Percentiles rank a stretch among this genome's conserved stretches.
Evolutionary conservation across 768 basidiomycete species (phyloP).

Genomic region (Filobasidium floriforme): DNA sequence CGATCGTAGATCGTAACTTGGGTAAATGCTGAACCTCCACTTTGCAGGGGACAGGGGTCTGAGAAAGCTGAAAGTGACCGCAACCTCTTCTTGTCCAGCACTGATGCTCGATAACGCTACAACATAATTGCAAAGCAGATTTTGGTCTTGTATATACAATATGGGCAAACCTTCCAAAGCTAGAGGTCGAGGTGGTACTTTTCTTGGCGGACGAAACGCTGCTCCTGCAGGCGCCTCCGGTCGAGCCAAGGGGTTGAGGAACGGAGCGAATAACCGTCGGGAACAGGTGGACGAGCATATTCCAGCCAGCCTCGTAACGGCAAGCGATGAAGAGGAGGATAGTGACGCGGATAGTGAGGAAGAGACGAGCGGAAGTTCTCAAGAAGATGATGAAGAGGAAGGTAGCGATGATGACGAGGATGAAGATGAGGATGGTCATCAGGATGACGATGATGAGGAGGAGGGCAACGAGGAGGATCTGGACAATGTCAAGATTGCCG

Average conservation of each 20-base stretch:
- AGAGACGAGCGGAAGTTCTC: not conserved
- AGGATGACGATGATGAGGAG: conserved; percentile 39
- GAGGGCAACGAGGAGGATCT: conserved; percentile 46
- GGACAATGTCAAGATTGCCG: conserved; percentile 34
- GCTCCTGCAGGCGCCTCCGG: conserved; percentile 21
- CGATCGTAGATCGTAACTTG: too few species aligned
- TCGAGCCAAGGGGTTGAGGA: conserved; percentile 17
- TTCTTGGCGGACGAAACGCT: conserved; percentile 8
- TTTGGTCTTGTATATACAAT: not conserved
- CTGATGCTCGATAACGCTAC: too few species aligned
- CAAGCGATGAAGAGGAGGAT: conserved; percentile 17
- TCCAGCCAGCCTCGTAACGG: conserved; percentile 25
- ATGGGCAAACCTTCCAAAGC: conserved; percentile 20
- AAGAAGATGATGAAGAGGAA: conserved; percentile 12
- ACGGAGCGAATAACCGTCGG: conserved; percentile 16
- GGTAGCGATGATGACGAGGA: conserved; percentile 11
- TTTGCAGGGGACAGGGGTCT: too few species aligned
- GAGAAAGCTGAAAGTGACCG: too few species aligned
- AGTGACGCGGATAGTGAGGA: conserved; percentile 16
- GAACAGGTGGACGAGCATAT: conserved; percentile 20
- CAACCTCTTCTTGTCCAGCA: too few species aligned
- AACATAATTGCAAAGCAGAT: too few species aligned
- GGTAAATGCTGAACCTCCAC: too few species aligned
- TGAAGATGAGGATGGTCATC: conserved; percentile 46
- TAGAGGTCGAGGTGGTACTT: conserved; percentile 19